These are phyloP conservation scores for Dicorynia guianensis DNA, from an alignment of 306 rosid genomes.

Conservation along the genomic window DNA sequence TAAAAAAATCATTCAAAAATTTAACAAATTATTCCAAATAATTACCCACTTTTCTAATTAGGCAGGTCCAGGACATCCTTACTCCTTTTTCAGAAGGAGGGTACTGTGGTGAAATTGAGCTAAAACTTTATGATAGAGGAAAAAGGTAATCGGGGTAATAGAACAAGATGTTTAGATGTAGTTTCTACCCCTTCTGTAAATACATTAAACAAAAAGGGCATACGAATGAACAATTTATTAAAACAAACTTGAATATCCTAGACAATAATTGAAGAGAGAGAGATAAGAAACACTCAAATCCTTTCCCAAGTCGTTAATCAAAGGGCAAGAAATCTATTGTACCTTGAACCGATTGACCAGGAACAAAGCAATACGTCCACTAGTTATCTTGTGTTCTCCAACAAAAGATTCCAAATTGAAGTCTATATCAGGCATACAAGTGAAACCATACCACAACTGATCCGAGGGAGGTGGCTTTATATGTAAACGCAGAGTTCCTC, in stretches of 20 bases:
- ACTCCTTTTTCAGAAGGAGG: neutral
- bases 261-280: slow-evolving; percentile 8
- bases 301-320: slow-evolving; percentile 20
- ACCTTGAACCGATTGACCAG: slow-evolving; percentile 84
- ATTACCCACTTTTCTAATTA: neutral
- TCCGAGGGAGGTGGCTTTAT: slow-evolving; percentile 98
- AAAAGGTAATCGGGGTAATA: no score
- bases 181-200: neutral
- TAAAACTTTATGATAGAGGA: no score
- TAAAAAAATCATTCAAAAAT: no score
- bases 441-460: slow-evolving; percentile 88
- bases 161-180: neutral
- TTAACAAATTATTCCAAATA: no score
- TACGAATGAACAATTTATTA: neutral
- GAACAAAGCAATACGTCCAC: slow-evolving; percentile 68
- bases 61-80: neutral
- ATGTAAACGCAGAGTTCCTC: slow-evolving; percentile 85
- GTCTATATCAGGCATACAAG: slow-evolving; percentile 88
- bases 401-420: slow-evolving; percentile 79
- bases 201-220: slow-evolving; percentile 8
- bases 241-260: neutral
- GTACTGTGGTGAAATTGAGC: neutral
- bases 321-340: slow-evolving; percentile 42
- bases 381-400: slow-evolving; percentile 87
- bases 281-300: neutral